Evolutionary conservation across 257 asterid species (phyloP).

Genomic region (Nicotiana undulata): DNA sequence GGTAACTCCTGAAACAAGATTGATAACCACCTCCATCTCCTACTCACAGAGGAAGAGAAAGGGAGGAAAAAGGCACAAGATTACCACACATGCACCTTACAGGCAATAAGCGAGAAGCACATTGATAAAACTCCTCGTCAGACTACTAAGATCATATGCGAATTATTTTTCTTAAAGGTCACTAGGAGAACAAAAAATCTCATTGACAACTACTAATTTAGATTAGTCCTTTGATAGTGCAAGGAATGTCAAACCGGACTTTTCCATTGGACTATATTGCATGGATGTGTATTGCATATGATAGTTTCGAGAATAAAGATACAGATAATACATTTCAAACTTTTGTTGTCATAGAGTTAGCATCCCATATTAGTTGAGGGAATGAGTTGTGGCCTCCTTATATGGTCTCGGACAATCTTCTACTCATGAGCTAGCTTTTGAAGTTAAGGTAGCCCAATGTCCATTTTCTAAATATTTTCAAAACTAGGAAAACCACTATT

Average conservation of each 20-base stretch:
- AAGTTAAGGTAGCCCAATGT: neutral
- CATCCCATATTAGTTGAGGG: neutral
- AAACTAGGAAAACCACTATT: neutral
- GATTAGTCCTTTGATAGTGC: neutral
- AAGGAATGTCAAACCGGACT: neutral
- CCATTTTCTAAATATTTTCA: neutral
- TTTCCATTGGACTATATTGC: neutral
- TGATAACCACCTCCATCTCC: neutral
- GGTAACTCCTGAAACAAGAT: neutral
- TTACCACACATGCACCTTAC: neutral
- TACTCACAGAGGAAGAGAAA: neutral
- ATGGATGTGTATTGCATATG: neutral
- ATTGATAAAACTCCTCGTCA: neutral
- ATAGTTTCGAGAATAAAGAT: neutral
- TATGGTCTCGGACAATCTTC: neutral
- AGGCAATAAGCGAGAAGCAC: neutral
- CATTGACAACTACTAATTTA: neutral
- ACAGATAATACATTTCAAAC: neutral
- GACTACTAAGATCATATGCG: neutral
- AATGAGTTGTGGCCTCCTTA: neutral
- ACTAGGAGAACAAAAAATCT: neutral
- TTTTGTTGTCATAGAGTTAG: neutral
- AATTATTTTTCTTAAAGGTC: conserved; percentile 3
- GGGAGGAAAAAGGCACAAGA: neutral
- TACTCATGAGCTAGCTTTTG: neutral